Percentiles rank a stretch among this genome's conserved stretches.
These are phyloP conservation scores for Colletotrichum sp. DNA, from an alignment of 2,329 filamentous ascomycete species.

Conservation along the genomic window DNA sequence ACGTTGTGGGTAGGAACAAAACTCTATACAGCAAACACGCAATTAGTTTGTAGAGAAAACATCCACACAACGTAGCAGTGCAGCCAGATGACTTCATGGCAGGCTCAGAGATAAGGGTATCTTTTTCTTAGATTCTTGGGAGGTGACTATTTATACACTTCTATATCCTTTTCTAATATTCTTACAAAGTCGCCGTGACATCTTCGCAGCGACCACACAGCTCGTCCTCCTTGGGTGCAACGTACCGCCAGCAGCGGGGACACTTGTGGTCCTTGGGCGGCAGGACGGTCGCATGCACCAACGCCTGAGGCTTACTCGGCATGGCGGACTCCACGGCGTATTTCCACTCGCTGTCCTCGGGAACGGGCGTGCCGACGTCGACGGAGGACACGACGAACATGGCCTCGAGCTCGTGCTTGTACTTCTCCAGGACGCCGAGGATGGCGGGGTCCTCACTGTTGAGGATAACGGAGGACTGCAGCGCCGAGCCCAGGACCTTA, in stretches of 20 bases:
- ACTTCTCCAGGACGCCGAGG: slow-evolving; percentile 40
- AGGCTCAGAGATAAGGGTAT: neutral
- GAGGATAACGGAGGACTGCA: slow-evolving; percentile 76
- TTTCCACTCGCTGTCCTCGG: slow-evolving; percentile 39
- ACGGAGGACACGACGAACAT: slow-evolving; percentile 76
- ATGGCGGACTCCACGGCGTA: slow-evolving; percentile 50
- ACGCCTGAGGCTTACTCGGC: slow-evolving; percentile 25
- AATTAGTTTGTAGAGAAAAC: no score
- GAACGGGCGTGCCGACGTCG: slow-evolving; percentile 43
- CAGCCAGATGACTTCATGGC: no score
- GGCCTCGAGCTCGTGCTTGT: slow-evolving; percentile 58
- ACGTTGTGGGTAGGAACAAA: no score
- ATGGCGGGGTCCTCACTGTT: slow-evolving; percentile 43
- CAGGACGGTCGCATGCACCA: slow-evolving; percentile 47
- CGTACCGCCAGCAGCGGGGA: slow-evolving; percentile 86
- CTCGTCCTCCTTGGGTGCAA: slow-evolving; percentile 67
- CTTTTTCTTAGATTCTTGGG: neutral
- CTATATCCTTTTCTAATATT: neutral
- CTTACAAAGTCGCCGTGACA: slow-evolving; percentile 49
- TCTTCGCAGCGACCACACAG: slow-evolving; percentile 78
- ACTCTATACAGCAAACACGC: no score
- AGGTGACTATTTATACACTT: neutral
- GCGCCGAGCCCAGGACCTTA: slow-evolving; percentile 79
- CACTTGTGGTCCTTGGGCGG: slow-evolving; percentile 73
- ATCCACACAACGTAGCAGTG: no score